Conservation (phyloP, 169 alveolate genomes). For the Plasmodium relictum region DNA sequence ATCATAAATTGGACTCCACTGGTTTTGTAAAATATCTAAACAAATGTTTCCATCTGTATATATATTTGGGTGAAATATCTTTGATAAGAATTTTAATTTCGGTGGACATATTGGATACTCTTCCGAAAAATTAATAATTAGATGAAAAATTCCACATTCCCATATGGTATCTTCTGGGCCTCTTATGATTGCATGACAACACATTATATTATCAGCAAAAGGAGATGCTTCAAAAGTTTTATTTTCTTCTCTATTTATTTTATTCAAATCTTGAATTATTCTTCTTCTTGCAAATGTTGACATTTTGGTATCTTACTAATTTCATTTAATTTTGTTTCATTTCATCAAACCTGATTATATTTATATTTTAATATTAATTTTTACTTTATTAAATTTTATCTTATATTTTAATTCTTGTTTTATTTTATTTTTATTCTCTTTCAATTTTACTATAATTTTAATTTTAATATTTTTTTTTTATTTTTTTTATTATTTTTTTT, state of each 20-base stretch:
- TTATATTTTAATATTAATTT: neutral
- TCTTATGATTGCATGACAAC: conserved; percentile 95
- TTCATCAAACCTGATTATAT: neutral
- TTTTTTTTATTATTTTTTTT: too few species aligned
- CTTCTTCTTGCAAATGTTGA: conserved; percentile 91
- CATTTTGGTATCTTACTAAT: conserved; percentile 45
- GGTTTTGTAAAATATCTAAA: conserved; percentile 92
- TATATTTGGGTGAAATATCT: conserved; percentile 94
- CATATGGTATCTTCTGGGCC: conserved; percentile 97
- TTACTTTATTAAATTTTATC: neutral
- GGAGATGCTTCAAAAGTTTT: conserved; percentile 94
- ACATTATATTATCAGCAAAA: conserved; percentile 92
- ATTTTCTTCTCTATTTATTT: conserved; percentile 91
- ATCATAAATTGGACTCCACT: conserved; percentile 97
- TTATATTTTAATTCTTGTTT: too few species aligned
- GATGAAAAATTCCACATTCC: conserved; percentile 96
- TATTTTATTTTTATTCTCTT: too few species aligned
- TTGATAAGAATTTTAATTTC: conserved; percentile 88
- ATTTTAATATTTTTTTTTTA: too few species aligned
- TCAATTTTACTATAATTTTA: too few species aligned
- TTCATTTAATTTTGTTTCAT: neutral
- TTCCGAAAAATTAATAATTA: conserved; percentile 92
- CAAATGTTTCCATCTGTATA: conserved; percentile 94
- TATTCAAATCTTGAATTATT: conserved; percentile 91
- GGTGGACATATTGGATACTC: conserved; percentile 96